Evolutionary conservation across 2,329 filamentous ascomycete genomes (phyloP).

Genomic region (Cucurbitaria berberidis): DNA sequence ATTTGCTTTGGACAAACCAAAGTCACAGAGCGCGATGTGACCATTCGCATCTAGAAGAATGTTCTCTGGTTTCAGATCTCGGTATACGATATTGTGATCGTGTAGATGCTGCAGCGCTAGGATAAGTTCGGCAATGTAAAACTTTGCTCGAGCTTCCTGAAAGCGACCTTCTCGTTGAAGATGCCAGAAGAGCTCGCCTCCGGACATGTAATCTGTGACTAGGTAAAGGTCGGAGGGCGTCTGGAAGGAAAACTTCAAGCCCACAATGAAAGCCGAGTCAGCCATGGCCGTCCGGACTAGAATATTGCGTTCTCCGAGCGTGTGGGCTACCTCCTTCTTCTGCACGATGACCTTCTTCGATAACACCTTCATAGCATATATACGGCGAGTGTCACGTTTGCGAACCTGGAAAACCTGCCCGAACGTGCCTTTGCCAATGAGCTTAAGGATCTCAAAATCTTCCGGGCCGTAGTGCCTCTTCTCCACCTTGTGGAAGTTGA

Average conservation of each 20-base stretch:
- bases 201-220: constrained; percentile 99
- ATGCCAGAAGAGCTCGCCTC: constrained; percentile 98
- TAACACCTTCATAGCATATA: constrained; percentile 99
- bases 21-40: constrained; percentile 96
- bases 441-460: constrained; percentile 93
- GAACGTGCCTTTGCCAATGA: constrained; percentile 98
- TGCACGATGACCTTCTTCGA: constrained; percentile 99
- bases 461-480: constrained; percentile 92
- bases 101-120: constrained; percentile 93
- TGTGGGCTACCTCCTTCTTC: constrained; percentile 99
- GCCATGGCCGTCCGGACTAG: constrained; percentile 93
- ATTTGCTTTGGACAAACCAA: constrained; percentile 96
- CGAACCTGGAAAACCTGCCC: constrained; percentile 98
- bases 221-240: constrained; percentile 95
- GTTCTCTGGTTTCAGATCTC: constrained; percentile 96
- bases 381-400: constrained; percentile 93
- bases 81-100: constrained; percentile 96
- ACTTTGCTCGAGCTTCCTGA: constrained; percentile 92
- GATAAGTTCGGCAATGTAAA: constrained; percentile 98
- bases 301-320: constrained; percentile 95
- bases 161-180: constrained; percentile 96
- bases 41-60: constrained; percentile 96
- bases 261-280: constrained; percentile 96
- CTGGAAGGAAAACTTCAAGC: constrained; percentile 98
- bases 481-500: constrained; percentile 80